Base-by-base conservation (phyloP, 495 filamentous ascomycete genomes). In the Annulohypoxylon stygium region DNA sequence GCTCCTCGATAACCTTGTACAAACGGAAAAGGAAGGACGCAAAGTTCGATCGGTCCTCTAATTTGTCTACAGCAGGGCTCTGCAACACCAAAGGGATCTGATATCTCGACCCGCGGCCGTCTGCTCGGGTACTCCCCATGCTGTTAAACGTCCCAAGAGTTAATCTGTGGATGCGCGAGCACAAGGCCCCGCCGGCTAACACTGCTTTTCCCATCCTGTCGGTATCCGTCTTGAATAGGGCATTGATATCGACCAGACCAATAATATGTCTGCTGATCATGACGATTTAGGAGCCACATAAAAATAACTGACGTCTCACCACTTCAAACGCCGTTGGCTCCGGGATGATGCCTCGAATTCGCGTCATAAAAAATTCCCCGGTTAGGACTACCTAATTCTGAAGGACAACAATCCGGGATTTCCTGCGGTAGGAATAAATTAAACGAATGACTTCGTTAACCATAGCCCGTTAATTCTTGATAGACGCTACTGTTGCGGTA, bases 181-280 rank as follows among this genome's bases (percentile, higher is more conserved):
- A 55, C n/a, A 39, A 23, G 47, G 20, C 69, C 34, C 55, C 39
- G 54, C 60, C 54, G 65, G 55, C 55, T 67, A 72, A 33, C 37
- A 63, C 47, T 51, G 34, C 50, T 47, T 36, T 26, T 73, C 14
- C 71, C 71, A 69, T 26, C 34, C 71, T 74, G 71, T 74, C 66
- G 71, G 65, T 74, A 74, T 69, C 71, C 71, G 71, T 61, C 61
- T 41, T 36, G 34, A 43, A 61, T 37, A 71, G n/a, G 50, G 45
- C 59, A 3, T 48, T 11, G 16, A 60, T 67, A 12, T 50, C 58
- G 39, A 11, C 16, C 47, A 33, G 8, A 45, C 70, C 34, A 68
- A 63, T 72, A n/a, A 55, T 3, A 48, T 5, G 1, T 36, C 43
- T 16, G 4, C 37, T 53, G 30, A 63, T 59, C 39, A 65, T 47